Conservation (phyloP, 805 yeast species). For the Saccharomycopsis schoenii region DNA sequence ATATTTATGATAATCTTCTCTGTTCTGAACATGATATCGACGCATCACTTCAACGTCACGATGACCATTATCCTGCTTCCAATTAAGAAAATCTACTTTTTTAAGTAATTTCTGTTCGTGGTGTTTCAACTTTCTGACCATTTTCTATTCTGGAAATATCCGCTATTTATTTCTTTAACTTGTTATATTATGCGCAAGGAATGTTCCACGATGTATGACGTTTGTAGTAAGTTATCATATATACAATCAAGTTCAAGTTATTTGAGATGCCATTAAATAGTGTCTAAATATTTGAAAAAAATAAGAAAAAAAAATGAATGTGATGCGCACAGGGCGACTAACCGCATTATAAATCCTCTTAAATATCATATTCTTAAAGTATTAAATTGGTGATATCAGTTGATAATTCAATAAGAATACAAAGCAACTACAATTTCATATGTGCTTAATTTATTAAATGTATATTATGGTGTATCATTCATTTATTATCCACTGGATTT, state of each 20-base stretch:
- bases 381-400: too few relatives aligned
- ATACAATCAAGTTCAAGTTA: background rate
- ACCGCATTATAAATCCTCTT: background rate
- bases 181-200: background rate
- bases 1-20: conserved; percentile 93
- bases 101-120: conserved; percentile 92
- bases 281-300: background rate
- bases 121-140: conserved; percentile 85
- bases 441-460: too few relatives aligned
- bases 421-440: too few relatives aligned
- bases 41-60: conserved; percentile 96
- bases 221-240: too few relatives aligned
- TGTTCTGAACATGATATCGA: conserved; percentile 82
- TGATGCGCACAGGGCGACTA: background rate
- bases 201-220: background rate
- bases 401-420: too few relatives aligned
- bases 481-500: too few relatives aligned
- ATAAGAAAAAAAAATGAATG: background rate
- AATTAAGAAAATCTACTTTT: conserved; percentile 92
- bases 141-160: conserved; percentile 22
- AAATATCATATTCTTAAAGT: too few relatives aligned
- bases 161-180: background rate
- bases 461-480: too few relatives aligned
- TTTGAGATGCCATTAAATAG: background rate
- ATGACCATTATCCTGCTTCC: conserved; percentile 95